Conservation (phyloP, 805 yeast species). For the Schwanniomyces polymorphus region DNA sequence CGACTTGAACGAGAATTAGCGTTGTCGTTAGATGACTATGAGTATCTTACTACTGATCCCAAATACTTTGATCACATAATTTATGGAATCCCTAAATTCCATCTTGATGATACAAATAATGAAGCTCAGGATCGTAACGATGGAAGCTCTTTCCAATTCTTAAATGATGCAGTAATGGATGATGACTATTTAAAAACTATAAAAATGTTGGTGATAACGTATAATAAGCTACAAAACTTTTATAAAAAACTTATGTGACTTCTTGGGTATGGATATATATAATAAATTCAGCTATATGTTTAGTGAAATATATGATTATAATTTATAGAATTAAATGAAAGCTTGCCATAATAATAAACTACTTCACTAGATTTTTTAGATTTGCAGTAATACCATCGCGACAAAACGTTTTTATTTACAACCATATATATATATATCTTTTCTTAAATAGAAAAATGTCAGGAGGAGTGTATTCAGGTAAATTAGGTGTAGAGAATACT, state of each 20-base stretch:
- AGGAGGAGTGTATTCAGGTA: background rate
- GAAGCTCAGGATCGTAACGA: slow-evolving; percentile 1
- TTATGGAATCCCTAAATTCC: slow-evolving; percentile 19
- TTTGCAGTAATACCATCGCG: background rate
- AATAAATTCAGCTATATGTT: background rate
- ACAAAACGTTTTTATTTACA: background rate
- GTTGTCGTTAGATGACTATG: slow-evolving; percentile 16
- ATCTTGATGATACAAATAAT: slow-evolving; percentile 4
- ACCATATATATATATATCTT: background rate
- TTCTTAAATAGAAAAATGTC: background rate
- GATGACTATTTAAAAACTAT: slow-evolving; percentile 22
- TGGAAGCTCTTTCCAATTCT: slow-evolving; percentile 18
- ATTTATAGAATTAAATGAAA: too few species aligned
- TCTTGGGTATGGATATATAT: background rate
- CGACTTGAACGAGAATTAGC: slow-evolving; percentile 31
- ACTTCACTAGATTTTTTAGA: too few species aligned
- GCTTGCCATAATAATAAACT: too few species aligned
- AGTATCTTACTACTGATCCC: slow-evolving; percentile 10
- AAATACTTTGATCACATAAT: slow-evolving; percentile 18
- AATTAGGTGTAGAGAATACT: background rate
- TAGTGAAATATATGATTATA: background rate
- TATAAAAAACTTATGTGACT: slow-evolving; percentile 12
- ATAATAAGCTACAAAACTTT: slow-evolving; percentile 20
- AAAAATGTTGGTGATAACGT: slow-evolving; percentile 22
- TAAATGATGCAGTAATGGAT: slow-evolving; percentile 17